Evolutionary conservation across 768 basidiomycete genomes (phyloP).

Genomic region (Tephrocybe rancida): DNA sequence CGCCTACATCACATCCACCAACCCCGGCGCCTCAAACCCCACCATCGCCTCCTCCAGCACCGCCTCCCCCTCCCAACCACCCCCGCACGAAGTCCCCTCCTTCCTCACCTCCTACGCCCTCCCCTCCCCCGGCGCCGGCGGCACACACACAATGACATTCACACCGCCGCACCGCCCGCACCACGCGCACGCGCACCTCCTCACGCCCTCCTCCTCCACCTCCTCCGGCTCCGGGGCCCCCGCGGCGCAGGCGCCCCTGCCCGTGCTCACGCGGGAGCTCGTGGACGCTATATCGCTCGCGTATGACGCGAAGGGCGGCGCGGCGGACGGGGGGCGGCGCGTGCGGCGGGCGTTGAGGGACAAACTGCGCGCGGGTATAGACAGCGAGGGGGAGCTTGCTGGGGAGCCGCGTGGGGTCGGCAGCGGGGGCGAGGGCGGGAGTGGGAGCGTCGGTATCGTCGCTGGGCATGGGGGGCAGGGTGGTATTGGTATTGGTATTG

Average conservation of each 20-base stretch:
- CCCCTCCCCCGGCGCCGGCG: slow-evolving; percentile 1
- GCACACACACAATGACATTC: slow-evolving; percentile 12
- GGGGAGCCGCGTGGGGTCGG: slow-evolving; percentile 12
- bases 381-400: slow-evolving; percentile 28
- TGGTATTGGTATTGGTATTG: slow-evolving; percentile 12
- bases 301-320: slow-evolving; percentile 49
- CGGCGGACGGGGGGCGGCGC: slow-evolving; percentile 50
- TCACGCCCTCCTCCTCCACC: slow-evolving; percentile 15
- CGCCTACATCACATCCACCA: slow-evolving; percentile 32
- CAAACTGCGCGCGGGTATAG: slow-evolving; percentile 42
- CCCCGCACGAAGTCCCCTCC: slow-evolving; percentile 12
- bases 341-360: slow-evolving; percentile 56
- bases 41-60: slow-evolving; percentile 14
- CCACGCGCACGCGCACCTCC: slow-evolving; percentile 15
- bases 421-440: slow-evolving; percentile 1
- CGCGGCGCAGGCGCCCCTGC: too few relatives aligned
- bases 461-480: slow-evolving; percentile 24
- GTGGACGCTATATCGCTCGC: slow-evolving; percentile 48
- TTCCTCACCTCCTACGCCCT: not conserved
- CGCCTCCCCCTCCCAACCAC: slow-evolving; percentile 6
- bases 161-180: slow-evolving; percentile 16
- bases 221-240: too few relatives aligned
- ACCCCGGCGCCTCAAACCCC: slow-evolving; percentile 20
- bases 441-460: slow-evolving; percentile 20
- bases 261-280: slow-evolving; percentile 46